These are phyloP conservation scores for Calonectria ilicicola DNA, from an alignment of 2,329 filamentous ascomycete species.

Conservation along the genomic window DNA sequence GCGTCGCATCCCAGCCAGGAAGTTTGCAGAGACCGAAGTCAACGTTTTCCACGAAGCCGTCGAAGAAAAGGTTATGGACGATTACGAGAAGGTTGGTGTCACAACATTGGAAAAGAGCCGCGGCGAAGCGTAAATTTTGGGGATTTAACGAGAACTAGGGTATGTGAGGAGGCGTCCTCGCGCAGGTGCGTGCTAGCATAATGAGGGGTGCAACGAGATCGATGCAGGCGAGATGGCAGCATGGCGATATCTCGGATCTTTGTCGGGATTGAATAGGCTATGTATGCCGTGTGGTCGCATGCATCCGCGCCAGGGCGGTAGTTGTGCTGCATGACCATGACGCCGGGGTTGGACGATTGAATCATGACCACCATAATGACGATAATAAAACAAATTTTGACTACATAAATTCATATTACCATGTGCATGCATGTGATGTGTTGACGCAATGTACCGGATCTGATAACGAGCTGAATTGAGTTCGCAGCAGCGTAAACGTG, in stretches of 20 bases:
- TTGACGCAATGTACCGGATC: background rate
- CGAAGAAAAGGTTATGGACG: constrained; percentile 60
- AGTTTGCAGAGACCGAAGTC: constrained; percentile 73
- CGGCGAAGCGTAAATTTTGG: constrained; percentile 29
- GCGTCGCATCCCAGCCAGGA: constrained; percentile 75
- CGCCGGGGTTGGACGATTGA: constrained; percentile 22
- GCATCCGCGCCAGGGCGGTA: constrained; percentile 8
- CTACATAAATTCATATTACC: background rate
- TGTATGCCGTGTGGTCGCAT: background rate
- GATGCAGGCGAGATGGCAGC: constrained; percentile 30
- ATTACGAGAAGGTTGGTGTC: constrained; percentile 56
- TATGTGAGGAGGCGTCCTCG: constrained; percentile 12
- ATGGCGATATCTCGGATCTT: constrained; percentile 44
- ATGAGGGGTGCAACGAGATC: constrained; percentile 20
- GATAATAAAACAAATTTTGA: constrained; percentile 9
- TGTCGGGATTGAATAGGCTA: constrained; percentile 33
- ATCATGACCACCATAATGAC: constrained; percentile 19
- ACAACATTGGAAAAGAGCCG: constrained; percentile 28
- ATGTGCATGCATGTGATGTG: background rate
- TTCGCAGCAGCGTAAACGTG: background rate
- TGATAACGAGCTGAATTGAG: background rate
- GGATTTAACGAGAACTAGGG: constrained; percentile 12
- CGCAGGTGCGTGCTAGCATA: background rate
- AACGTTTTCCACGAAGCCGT: constrained; percentile 67
- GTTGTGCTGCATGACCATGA: constrained; percentile 8